A percentile compares a stretch with the other conserved stretches of the same genome.
phyloP scores from a whole-genome alignment of 371 early-diverging fungal genomes.

The Mucor plumbeus region DNA sequence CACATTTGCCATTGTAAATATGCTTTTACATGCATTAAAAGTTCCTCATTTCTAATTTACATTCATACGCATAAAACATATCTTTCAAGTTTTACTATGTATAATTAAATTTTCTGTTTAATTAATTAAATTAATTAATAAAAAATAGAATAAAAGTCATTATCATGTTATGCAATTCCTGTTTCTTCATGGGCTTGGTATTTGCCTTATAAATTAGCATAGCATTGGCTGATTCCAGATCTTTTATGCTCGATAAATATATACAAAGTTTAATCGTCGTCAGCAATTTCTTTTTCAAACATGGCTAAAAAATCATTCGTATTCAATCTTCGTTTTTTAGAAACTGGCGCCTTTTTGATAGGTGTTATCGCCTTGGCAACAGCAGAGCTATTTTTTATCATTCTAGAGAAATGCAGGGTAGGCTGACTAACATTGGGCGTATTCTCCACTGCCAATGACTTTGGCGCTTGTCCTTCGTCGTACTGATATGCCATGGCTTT shows the following conservation, averaged over 20 bases:
- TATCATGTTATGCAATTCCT: no score
- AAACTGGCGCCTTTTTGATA: background rate
- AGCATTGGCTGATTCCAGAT: no score
- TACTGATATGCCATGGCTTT: background rate
- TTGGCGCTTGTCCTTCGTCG: background rate
- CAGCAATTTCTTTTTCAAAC: constrained; percentile 13
- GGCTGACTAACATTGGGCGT: background rate
- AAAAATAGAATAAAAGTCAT: no score
- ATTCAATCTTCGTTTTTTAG: constrained; percentile 2
- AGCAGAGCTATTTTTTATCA: background rate
- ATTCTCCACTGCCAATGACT: background rate
- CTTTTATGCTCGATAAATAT: background rate
- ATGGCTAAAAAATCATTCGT: constrained; percentile 10
- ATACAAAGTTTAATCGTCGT: background rate
- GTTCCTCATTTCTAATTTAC: constrained; percentile 40
- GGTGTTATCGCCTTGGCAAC: background rate
- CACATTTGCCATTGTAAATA: constrained; percentile 63
- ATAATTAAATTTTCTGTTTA: no score
- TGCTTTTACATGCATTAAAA: constrained; percentile 42
- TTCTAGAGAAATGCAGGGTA: background rate
- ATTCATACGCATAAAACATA: background rate
- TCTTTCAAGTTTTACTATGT: no score
- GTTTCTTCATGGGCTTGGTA: no score
- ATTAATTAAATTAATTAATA: no score
- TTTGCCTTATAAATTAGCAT: no score